Base-by-base conservation (phyloP, 2,329 filamentous ascomycete species). In the Phyllosticta paracitricarpa region DNA sequence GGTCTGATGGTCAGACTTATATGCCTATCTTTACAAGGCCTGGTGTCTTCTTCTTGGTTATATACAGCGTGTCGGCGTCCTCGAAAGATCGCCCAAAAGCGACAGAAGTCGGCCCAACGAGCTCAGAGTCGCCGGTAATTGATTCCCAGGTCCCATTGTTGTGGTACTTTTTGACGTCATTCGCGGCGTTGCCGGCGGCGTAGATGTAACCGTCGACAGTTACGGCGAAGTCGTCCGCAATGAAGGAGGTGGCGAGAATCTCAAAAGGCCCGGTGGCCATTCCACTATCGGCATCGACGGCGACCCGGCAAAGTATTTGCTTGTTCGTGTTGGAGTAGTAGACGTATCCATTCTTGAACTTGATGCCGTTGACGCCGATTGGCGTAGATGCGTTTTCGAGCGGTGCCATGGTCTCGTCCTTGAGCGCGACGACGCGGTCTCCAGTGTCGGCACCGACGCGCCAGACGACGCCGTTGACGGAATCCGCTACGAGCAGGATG, bases 351-450 rank as follows among this genome's bases (percentile, higher is more conserved):
- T 56, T 54, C 17, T 63, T 14, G n/a, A 66, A 8, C 33, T 65
- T 66, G 17, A 71, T 48, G 5, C 69, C 69, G 35, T 71, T 71
- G 33, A 66, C 64, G 9, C 69, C 68, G 19, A 61, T 56, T 30
- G 51, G 59, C 58, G 51, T 54, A 4, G 58, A 30, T 7, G 53
- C 26, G 14, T 33, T 53, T 57, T 5, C 63, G 59, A 7, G 65
- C 8, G 64, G 40, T 24, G 62, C 56, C 24, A 69, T 64, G 9
- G 52, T 64, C 3, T 57, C 51, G 54, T 69, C 58, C 1, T 64
- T 59, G 10, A 70, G 54, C 9, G 58, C 56, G 25, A 67, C 59
- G 8, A 35, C 28, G 51, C 61, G 61, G 10, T 40, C 56, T 5
- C 63, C 61, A 4, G 65, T 67, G 8, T 19, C 6, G 1, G 60